phyloP scores from a whole-genome alignment of 1,284 basidiomycete species.

The Leccinum ponderosum region DNA sequence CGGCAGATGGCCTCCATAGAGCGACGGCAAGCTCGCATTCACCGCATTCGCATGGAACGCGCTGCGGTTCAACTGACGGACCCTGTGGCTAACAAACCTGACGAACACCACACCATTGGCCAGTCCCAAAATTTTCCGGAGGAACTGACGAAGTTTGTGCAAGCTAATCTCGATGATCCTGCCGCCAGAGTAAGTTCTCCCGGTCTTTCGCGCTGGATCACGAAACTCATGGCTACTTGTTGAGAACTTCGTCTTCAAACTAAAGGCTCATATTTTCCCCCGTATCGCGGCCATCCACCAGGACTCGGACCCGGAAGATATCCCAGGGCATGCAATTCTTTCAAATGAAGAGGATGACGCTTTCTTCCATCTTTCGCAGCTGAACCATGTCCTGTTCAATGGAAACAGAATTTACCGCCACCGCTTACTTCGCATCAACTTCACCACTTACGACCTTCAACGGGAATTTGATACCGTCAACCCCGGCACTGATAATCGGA shows the following conservation, averaged over 20 bases:
- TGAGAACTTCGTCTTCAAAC: neutral
- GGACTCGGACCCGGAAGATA: neutral
- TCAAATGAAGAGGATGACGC: no score
- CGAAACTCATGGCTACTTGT: neutral
- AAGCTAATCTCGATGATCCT: neutral
- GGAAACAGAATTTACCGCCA: no score
- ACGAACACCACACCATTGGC: constrained; percentile 19
- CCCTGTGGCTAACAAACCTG: neutral
- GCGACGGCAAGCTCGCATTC: neutral
- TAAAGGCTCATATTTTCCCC: neutral
- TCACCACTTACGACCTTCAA: no score
- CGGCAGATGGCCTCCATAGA: neutral
- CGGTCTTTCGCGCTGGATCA: neutral
- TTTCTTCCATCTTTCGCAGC: no score
- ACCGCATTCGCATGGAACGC: neutral
- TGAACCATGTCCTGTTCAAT: no score
- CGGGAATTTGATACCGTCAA: no score
- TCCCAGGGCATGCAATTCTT: no score
- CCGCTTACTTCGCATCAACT: no score
- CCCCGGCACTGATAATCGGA: no score
- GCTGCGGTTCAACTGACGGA: neutral
- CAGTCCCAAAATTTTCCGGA: constrained; percentile 10
- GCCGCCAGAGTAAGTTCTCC: neutral
- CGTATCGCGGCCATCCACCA: neutral
- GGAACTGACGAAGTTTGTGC: constrained; percentile 18